phyloP scores from a whole-genome alignment of 108 stramenopile species.

The Discostella pseudostelligera region DNA sequence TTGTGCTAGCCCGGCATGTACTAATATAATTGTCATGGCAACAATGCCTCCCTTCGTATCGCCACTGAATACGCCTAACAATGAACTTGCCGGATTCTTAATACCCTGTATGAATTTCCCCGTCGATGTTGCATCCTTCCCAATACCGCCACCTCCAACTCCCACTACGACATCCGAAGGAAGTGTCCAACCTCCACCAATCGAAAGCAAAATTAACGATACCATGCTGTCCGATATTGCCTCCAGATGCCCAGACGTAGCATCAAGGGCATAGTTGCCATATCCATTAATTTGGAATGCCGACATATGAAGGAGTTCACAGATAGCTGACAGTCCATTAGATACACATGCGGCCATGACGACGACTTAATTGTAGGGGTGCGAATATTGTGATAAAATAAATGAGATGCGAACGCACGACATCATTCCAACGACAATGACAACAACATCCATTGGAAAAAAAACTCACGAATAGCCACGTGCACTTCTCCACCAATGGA shows the following conservation, averaged over 20 bases:
- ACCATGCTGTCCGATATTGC: constrained; percentile 79
- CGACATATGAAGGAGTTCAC: constrained; percentile 69
- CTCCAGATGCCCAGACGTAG: constrained; percentile 72
- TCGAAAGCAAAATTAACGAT: constrained; percentile 60
- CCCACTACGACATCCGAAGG: constrained; percentile 64
- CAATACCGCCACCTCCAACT: constrained; percentile 39
- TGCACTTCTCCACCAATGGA: constrained; percentile 60
- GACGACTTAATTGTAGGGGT: constrained; percentile 24
- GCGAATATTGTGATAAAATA: neutral
- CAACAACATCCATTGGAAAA: neutral
- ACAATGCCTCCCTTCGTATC: constrained; percentile 41
- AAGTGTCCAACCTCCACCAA: constrained; percentile 85
- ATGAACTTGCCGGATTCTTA: constrained; percentile 59
- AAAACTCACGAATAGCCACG: constrained; percentile 51
- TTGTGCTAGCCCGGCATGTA: constrained; percentile 70
- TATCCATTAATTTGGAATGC: constrained; percentile 64
- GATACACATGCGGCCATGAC: constrained; percentile 62
- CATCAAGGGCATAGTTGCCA: constrained; percentile 71
- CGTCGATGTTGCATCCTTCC: constrained; percentile 27
- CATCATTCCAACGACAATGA: neutral
- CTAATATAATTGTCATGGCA: constrained; percentile 41
- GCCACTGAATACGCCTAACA: constrained; percentile 39
- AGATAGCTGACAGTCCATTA: constrained; percentile 57
- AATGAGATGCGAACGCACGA: too few species aligned
- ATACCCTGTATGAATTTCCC: constrained; percentile 50